These are phyloP conservation scores for Centrapalus pauciflorus DNA, from an alignment of 129 eudicot genomes.

Conservation along the genomic window DNA sequence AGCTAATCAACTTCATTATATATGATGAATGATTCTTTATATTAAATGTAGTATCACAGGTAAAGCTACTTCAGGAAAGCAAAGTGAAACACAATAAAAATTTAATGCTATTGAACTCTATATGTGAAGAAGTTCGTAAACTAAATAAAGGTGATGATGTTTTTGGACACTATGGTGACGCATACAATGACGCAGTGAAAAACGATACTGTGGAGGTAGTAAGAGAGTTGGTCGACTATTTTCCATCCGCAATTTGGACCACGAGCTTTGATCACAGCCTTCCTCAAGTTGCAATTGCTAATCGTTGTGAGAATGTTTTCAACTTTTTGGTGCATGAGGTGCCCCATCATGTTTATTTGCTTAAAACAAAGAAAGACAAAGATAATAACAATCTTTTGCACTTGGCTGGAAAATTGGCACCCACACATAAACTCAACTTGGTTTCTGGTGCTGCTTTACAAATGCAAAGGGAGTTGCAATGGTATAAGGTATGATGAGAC, in stretches of 20 bases:
- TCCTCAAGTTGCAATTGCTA: neutral
- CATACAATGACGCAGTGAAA: neutral
- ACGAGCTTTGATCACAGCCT: neutral
- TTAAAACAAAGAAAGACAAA: neutral
- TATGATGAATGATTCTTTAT: too few species aligned
- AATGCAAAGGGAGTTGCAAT: slow-evolving; percentile 19
- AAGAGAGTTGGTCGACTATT: slow-evolving; percentile 4
- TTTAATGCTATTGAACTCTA: neutral
- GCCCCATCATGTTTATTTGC: neutral
- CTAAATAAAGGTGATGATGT: neutral
- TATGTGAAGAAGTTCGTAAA: neutral
- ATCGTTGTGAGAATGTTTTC: slow-evolving; percentile 18
- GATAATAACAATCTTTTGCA: slow-evolving; percentile 11
- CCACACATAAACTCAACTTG: slow-evolving; percentile 11
- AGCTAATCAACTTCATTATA: too few species aligned
- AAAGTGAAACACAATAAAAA: neutral
- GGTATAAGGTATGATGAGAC: slow-evolving; percentile 31
- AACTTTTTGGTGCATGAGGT: slow-evolving; percentile 3
- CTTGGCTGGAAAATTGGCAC: slow-evolving; percentile 16
- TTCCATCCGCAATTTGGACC: slow-evolving; percentile 13
- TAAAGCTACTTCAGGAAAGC: neutral
- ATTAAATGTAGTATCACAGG: neutral
- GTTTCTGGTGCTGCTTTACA: slow-evolving; percentile 23
- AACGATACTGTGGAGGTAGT: slow-evolving; percentile 13
- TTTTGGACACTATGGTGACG: neutral